phyloP scores from a whole-genome alignment of 768 basidiomycete genomes.

The Sporobolomyces roseus region DNA sequence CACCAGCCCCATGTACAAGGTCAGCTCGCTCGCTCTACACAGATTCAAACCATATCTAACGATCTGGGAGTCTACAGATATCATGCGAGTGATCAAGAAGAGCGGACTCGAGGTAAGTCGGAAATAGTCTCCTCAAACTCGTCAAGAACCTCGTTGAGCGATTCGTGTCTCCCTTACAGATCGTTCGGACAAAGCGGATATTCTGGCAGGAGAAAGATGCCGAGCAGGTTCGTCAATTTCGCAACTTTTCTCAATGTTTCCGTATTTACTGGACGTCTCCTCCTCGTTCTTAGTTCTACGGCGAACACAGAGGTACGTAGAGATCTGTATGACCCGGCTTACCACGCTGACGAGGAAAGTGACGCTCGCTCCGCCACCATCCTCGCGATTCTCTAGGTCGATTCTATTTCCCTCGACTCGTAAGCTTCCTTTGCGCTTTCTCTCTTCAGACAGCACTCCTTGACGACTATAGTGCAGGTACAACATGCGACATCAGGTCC shows the following conservation, averaged over 20 bases:
- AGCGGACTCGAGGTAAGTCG: slow-evolving; percentile 33
- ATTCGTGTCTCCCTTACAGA: slow-evolving; percentile 30
- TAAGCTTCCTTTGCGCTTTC: slow-evolving; percentile 1
- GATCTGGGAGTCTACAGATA: background rate
- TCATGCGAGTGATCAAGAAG: slow-evolving; percentile 31
- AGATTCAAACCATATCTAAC: background rate
- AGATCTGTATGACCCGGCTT: too few relatives aligned
- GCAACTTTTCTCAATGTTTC: background rate
- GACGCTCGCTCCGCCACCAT: too few relatives aligned
- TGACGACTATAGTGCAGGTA: slow-evolving; percentile 7
- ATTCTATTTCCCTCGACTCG: slow-evolving; percentile 44
- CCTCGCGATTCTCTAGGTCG: slow-evolving; percentile 33
- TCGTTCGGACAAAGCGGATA: slow-evolving; percentile 40
- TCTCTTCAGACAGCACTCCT: background rate
- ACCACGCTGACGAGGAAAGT: too few relatives aligned
- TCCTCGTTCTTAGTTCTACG: slow-evolving; percentile 36
- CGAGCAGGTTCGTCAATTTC: slow-evolving; percentile 29
- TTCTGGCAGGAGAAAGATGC: slow-evolving; percentile 39
- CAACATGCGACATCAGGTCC: slow-evolving; percentile 42
- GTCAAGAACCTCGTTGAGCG: too few relatives aligned
- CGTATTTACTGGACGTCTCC: background rate
- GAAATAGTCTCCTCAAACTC: background rate
- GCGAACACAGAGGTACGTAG: slow-evolving; percentile 40
- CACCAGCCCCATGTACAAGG: slow-evolving; percentile 40
- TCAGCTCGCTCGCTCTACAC: slow-evolving; percentile 7